Conservation (phyloP, 768 basidiomycete species). For the Holtermannia corniformis region DNA sequence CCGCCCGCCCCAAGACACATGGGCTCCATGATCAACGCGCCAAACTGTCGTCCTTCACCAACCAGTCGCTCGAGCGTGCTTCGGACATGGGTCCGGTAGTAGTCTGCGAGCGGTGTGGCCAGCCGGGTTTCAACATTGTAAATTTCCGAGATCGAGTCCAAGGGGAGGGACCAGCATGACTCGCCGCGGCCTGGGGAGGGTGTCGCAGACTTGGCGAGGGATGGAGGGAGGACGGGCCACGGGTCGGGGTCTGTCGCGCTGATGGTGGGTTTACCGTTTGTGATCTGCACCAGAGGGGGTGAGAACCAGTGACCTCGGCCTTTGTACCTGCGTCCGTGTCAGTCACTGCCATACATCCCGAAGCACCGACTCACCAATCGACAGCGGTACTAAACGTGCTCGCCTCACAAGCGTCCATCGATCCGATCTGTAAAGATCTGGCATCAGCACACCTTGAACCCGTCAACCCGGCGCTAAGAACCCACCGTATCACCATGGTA, state of each 20-base stretch:
- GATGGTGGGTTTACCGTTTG: constrained; percentile 47
- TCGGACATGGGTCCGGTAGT: constrained; percentile 57
- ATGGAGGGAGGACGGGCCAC: constrained; percentile 25
- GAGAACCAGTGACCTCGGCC: constrained; percentile 91
- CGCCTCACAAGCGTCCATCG: constrained; percentile 85
- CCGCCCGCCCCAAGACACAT: constrained; percentile 91
- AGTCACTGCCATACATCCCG: not conserved
- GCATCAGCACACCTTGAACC: not conserved
- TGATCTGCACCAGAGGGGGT: constrained; percentile 66
- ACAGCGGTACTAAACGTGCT: constrained; percentile 71
- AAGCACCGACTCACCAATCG: constrained; percentile 56
- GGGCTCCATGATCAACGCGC: constrained; percentile 79
- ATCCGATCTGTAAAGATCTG: constrained; percentile 52
- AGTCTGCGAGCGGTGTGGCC: constrained; percentile 51
- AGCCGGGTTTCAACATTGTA: constrained; percentile 65
- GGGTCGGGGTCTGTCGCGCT: constrained; percentile 27
- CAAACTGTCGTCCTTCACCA: constrained; percentile 41
- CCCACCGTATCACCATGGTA: constrained; percentile 85
- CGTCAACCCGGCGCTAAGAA: not conserved
- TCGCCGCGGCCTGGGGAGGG: constrained; percentile 2
- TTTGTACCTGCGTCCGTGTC: constrained; percentile 50
- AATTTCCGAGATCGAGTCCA: constrained; percentile 50
- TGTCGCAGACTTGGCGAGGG: not conserved
- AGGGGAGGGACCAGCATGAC: constrained; percentile 26
- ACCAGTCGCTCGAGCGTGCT: constrained; percentile 47